Evolutionary conservation across 2,329 filamentous ascomycete species (phyloP), one percentile per base, ranked within the genome.

Genomic region (Penicillium glabrum): DNA sequence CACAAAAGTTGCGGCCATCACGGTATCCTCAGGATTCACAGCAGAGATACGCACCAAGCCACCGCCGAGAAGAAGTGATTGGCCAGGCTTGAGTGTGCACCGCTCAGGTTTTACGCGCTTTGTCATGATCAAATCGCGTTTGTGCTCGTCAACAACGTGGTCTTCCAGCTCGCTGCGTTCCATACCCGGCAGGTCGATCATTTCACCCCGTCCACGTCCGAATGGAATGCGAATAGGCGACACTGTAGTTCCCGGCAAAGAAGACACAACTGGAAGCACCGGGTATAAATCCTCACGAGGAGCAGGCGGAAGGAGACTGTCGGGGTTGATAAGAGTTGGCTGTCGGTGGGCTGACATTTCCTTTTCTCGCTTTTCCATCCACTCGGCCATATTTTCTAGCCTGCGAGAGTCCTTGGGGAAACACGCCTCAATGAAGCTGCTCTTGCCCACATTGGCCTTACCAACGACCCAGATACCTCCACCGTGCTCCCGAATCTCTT

Each of bases 401-500:
- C 75, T 79, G 76, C 80, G 82, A 35, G 81, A 81, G 26, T 86
- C 87, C 80, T 89, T 88, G 4, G 96, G 93, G 67, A 93, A 96
- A 8, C 97, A 86, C 5, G 87, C 84, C 65, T 95, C 88, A 59
- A 98, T 96, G 2, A 99, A 83, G 69, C 89, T 89, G 66, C 93
- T 98, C 76, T 99, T 99, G 24, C 95, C 96, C 2, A 98, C 96
- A 69, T 99, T 99, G 61, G 92, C 91, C 74, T 96, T 98, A n/a
- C 95, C 95, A 3, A 99, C 89, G 81, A 99, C 88, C 93, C 95
- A 99, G 16, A 90, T 88, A 16, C 88, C 95, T 5, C 93, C 93
- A 4, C 91, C 92, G 48, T 90, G 85, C 44, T 86, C 78, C 83
- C 87, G 93, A 46, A 99, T 92, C 47, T 93, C 88, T 64, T 96